These are phyloP conservation scores for Beta macrorhiza DNA, from an alignment of 179 eudicot genomes.

Conservation along the genomic window DNA sequence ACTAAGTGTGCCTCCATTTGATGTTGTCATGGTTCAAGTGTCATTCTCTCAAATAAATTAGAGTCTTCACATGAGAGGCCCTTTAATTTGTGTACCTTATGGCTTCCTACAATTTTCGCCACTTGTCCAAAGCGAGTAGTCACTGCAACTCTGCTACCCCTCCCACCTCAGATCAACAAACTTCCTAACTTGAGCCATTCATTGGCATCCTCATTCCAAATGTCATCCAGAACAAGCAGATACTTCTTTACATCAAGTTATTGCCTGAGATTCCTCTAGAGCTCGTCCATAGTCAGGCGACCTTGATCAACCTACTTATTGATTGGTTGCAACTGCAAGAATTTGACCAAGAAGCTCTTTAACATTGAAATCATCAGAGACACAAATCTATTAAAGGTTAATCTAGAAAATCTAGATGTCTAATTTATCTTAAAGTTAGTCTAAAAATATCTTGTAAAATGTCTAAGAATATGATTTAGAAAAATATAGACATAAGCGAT, in stretches of 20 bases:
- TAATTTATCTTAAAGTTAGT: no score
- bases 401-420: no score
- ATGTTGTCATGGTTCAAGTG: neutral
- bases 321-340: neutral
- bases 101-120: neutral
- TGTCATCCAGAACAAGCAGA: constrained; percentile 24
- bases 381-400: constrained; percentile 15
- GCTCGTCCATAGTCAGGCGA: neutral
- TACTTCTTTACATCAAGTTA: constrained; percentile 3
- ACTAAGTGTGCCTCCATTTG: neutral
- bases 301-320: no score
- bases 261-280: neutral
- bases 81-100: neutral
- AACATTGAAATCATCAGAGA: constrained; percentile 25
- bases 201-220: constrained; percentile 9
- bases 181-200: constrained; percentile 9
- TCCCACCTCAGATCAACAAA: neutral
- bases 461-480: no score
- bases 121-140: constrained; percentile 5
- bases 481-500: no score
- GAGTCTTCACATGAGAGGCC: constrained; percentile 17
- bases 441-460: no score
- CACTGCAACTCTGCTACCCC: constrained; percentile 16
- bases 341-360: neutral
- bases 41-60: constrained; percentile 2